Conservation (phyloP, 2,329 filamentous ascomycete species). For the Fusarium begoniae region DNA sequence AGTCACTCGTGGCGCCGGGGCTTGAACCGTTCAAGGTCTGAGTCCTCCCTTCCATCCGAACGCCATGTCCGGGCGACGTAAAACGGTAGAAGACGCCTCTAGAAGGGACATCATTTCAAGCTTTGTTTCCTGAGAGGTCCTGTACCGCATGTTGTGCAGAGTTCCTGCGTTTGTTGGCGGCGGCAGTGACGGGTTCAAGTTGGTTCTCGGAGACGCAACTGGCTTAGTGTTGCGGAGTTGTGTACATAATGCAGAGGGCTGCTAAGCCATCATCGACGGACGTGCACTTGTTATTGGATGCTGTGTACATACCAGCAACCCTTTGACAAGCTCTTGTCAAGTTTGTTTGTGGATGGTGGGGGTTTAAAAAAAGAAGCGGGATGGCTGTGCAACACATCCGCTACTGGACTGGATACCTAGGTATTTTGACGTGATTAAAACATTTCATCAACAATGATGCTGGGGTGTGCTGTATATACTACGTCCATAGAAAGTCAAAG, state of each 20-base stretch:
- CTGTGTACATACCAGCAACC: constrained; percentile 13
- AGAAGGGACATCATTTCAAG: constrained; percentile 23
- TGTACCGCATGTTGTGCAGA: constrained; percentile 34
- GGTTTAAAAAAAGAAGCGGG: constrained; percentile 44
- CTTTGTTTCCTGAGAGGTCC: constrained; percentile 20
- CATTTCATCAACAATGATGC: neutral
- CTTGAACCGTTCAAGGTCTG: constrained; percentile 35
- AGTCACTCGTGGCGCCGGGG: constrained; percentile 31
- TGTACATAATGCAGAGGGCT: neutral
- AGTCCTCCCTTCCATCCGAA: constrained; percentile 26
- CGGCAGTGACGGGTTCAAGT: constrained; percentile 32
- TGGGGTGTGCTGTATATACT: neutral
- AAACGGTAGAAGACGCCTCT: constrained; percentile 36
- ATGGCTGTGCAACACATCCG: constrained; percentile 41
- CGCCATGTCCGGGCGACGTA: constrained; percentile 27
- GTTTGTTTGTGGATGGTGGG: constrained; percentile 6
- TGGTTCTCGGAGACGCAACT: constrained; percentile 22
- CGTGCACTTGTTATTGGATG: constrained; percentile 34
- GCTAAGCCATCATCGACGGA: constrained; percentile 34
- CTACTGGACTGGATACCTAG: neutral
- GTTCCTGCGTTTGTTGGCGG: constrained; percentile 38
- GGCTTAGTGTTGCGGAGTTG: constrained; percentile 21
- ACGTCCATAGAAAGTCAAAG: neutral
- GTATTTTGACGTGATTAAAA: neutral
- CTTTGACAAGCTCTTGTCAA: constrained; percentile 25